These are phyloP conservation scores for Mycena belliarum DNA, from an alignment of 768 basidiomycete species.

Conservation along the genomic window DNA sequence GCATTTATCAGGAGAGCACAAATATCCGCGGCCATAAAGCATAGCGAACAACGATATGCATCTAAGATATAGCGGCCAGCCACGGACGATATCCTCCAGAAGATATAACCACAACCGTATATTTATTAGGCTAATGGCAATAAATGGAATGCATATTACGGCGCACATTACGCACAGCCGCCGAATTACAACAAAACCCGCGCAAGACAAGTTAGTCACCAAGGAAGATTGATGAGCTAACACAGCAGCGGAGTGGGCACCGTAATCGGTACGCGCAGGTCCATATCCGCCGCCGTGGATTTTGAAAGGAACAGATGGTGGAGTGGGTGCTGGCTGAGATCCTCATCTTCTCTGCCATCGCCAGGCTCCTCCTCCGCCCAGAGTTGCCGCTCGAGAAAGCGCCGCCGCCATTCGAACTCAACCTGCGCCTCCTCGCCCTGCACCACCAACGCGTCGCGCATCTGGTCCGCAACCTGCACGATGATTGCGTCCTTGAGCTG, in stretches of 20 bases:
- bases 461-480: constrained; percentile 20
- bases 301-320: constrained; percentile 16
- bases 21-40: no score
- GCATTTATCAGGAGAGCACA: no score
- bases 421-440: constrained; percentile 22
- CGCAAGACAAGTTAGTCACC: not conserved
- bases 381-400: constrained; percentile 15
- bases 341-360: not conserved
- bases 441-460: constrained; percentile 20
- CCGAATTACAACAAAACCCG: not conserved
- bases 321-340: constrained; percentile 16
- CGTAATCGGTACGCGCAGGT: constrained; percentile 7
- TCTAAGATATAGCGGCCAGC: no score
- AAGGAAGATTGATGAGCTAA: constrained; percentile 2
- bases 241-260: constrained; percentile 6
- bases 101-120: no score
- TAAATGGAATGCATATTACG: not conserved
- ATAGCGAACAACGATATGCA: no score
- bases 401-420: constrained; percentile 21
- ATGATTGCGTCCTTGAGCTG: constrained; percentile 20
- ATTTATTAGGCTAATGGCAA: constrained; percentile 2
- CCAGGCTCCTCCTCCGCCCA: not conserved
- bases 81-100: no score
- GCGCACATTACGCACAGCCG: constrained; percentile 13
- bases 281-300: constrained; percentile 14